Evolutionary conservation across 2,329 filamentous ascomycete genomes (phyloP), one percentile per base, ranked within the genome.

Genomic region (Fusarium succisae): DNA sequence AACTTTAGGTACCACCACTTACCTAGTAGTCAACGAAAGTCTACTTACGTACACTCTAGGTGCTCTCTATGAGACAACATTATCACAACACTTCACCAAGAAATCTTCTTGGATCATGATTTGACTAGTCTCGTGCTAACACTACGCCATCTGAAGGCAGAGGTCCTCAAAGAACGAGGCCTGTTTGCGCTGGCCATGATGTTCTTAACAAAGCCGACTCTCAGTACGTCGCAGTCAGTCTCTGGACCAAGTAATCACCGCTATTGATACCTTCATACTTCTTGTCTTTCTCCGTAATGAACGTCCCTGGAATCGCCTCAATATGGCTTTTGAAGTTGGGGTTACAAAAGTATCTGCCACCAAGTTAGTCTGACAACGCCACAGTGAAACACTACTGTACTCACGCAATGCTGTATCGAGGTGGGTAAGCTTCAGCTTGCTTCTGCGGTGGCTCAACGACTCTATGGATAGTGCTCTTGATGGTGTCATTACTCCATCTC

Each of bases 401-500:
- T 79, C 76, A 98, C 77, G 95, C 95, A 79, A 98, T 92, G 77
- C 93, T 96, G 80, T 98, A 98, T 44, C 93, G 87, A 2, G 94
- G 87, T 3, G 94, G 94, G 81, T 97, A 92, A 44, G 86, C 83
- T 22, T 87, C 87, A 13, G 83, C 84, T 7, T 84, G 85, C 8
- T 86, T 87, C 22, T 86, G 84, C 2, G 94, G 93, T 5, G 95
- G 95, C 83, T 98, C 93, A 10, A 98, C 93, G 2, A 98, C 95
- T 17, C 95, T 91, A 82, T 98, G 95, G 69, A 95, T 90, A 8
- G 95, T 98, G 80, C 93, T 96, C 84, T 93, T 95, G 84, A 98
- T 97, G 9, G 90, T 93, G 79, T 97, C 94, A 79, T 98, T 98
- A 73, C 93, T 94, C 95, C 95, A 98, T 59, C 95, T 87, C 3